Conservation (phyloP, 2,329 filamentous ascomycete genomes). For the Neopestalotiopsis clavispora region DNA sequence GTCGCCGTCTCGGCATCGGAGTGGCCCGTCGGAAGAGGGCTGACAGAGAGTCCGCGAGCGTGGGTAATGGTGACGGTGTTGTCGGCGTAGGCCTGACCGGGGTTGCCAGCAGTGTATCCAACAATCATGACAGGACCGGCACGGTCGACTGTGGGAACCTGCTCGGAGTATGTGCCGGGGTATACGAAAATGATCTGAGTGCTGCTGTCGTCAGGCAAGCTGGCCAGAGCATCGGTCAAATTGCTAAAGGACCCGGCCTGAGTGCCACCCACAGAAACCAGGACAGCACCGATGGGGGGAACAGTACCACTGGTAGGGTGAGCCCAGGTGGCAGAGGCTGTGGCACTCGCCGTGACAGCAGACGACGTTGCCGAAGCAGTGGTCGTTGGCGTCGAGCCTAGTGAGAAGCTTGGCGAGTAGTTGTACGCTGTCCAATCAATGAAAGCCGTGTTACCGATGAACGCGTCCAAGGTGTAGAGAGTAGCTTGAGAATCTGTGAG, state of each 20-base stretch:
- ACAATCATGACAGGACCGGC: constrained; percentile 58
- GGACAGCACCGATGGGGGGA: constrained; percentile 45
- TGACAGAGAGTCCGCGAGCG: constrained; percentile 15
- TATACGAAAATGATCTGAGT: constrained; percentile 67
- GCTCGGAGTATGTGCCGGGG: constrained; percentile 64
- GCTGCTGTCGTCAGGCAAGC: constrained; percentile 25
- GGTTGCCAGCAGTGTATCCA: constrained; percentile 61
- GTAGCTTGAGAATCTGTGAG: constrained; percentile 38
- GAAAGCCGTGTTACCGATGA: constrained; percentile 46
- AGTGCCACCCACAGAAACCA: constrained; percentile 41
- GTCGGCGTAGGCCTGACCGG: constrained; percentile 46
- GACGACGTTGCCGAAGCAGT: constrained; percentile 28
- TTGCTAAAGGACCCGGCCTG: constrained; percentile 32
- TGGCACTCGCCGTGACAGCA: constrained; percentile 31
- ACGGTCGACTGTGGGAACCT: constrained; percentile 57
- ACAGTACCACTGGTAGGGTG: constrained; percentile 46
- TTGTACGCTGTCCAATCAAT: constrained; percentile 46
- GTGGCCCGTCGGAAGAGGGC: constrained; percentile 40
- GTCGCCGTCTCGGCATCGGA: constrained; percentile 59
- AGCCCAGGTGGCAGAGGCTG: constrained; percentile 28
- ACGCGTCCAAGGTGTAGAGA: constrained; percentile 40
- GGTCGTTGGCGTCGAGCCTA: constrained; percentile 21
- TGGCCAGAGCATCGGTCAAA: constrained; percentile 34
- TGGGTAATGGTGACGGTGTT: constrained; percentile 61
- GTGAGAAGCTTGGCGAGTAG: constrained; percentile 39